Base-by-base conservation (phyloP, 169 alveolate genomes). In the Eimeria maxima region DNA sequence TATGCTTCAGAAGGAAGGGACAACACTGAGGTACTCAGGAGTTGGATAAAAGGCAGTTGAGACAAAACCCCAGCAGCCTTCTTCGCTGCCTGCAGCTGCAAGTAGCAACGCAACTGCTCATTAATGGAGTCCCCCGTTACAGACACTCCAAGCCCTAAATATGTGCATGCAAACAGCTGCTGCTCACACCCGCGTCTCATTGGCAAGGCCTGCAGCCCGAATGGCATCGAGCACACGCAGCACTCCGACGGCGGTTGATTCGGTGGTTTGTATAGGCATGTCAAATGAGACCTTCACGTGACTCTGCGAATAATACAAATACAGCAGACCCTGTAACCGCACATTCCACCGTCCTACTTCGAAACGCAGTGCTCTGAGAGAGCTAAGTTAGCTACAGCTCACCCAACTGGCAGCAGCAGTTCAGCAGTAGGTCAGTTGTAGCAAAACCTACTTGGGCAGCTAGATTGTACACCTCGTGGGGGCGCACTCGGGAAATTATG, bases 241-340 rank as follows among this genome's bases (percentile, higher is more conserved):
- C 18, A 98, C 97, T 13, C 98, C 98, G 29, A 96, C 83, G 29
- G 96, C 97, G 27, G 97, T 97, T 1, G 97, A 95, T 57, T 98
- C 98, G n/a, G 98, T 96, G 57, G 99, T 98, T 91, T 96, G 96
- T 93, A 94, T 97, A 0, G 99, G 98, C 95, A 97, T 93, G 78
- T 96, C 98, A 88, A 98, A 98, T n/a, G 99, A 98, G 42, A 98
- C 98, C 96, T 98, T 97, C 83, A 97, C 99, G 65, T 97, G 97
- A 81, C 97, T 88, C 96, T 94, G 53, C 55, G 11, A 86, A 90
- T 13, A 22, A 24, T 29, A 55, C 6, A 18, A 88, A 44, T 44
- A 47, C 22, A 29, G 11, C 1, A 65, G 27, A 67, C 33, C 8
- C 5, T 24, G 42, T 65, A 5, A 3, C 33, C n/a, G 5, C 22